Conservation (phyloP, 257 asterid genomes). For the Linderniella brevidens region DNA sequence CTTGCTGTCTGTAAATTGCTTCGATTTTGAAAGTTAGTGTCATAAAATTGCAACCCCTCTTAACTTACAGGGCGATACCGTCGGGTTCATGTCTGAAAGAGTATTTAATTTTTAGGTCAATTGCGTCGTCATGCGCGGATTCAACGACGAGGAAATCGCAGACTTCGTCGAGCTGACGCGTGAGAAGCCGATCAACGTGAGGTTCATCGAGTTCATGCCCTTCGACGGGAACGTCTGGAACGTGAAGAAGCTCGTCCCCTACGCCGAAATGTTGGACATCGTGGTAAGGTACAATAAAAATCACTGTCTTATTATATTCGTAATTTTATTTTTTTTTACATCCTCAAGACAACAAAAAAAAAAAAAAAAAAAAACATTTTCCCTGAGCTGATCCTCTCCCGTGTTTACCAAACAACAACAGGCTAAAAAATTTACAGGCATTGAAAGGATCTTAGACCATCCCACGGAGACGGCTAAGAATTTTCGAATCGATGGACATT, state of each 20-base stretch:
- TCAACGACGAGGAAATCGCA: constrained; percentile 90
- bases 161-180: constrained; percentile 90
- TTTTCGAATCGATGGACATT: constrained; percentile 69
- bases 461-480: constrained; percentile 94
- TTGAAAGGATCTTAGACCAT: constrained; percentile 63
- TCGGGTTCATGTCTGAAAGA: too few relatives aligned
- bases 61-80: too few relatives aligned
- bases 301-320: constrained; percentile 9
- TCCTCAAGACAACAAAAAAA: constrained; percentile 17
- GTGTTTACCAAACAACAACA: too few relatives aligned
- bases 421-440: constrained; percentile 56
- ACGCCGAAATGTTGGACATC: constrained; percentile 80
- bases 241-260: constrained; percentile 90
- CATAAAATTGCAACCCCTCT: too few relatives aligned
- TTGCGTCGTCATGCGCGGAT: constrained; percentile 97
- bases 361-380: too few relatives aligned
- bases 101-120: constrained; percentile 50
- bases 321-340: constrained; percentile 6
- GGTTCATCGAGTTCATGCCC: constrained; percentile 97
- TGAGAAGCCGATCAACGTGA: constrained; percentile 78
- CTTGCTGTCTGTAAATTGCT: too few relatives aligned
- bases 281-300: constrained; percentile 60
- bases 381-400: too few relatives aligned
- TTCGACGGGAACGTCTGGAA: constrained; percentile 98
- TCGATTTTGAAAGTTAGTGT: too few relatives aligned